Evolutionary conservation across 2,329 filamentous ascomycete species (phyloP).

Genomic region (Fusarium dlaminii): DNA sequence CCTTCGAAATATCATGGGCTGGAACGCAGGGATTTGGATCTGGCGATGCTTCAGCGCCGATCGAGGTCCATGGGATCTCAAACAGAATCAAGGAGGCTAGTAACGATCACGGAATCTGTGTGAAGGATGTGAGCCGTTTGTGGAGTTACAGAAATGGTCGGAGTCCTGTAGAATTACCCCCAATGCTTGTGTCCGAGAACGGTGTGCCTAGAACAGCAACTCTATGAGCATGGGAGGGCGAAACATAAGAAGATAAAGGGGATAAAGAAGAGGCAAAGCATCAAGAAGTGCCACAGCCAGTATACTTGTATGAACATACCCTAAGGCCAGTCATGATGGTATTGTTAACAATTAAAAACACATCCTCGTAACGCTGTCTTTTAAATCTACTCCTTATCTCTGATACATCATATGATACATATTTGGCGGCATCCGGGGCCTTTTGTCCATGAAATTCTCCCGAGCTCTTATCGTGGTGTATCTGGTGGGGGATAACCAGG

Average conservation of each 20-base stretch:
- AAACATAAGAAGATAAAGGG: background rate
- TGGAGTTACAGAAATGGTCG: conserved; percentile 71
- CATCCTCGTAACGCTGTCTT: background rate
- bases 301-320: background rate
- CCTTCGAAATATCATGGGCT: conserved; percentile 58
- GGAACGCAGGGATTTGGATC: conserved; percentile 52
- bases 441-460: background rate
- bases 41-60: conserved; percentile 47
- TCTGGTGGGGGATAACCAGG: background rate
- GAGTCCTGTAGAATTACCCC: conserved; percentile 57
- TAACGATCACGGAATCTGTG: conserved; percentile 53
- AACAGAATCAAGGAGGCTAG: conserved; percentile 39
- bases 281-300: background rate
- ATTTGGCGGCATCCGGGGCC: background rate
- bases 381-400: background rate
- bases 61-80: conserved; percentile 51
- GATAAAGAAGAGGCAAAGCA: background rate
- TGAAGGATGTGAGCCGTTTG: conserved; percentile 69
- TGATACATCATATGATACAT: background rate
- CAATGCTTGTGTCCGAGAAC: conserved; percentile 48
- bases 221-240: conserved; percentile 39
- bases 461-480: background rate
- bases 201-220: conserved; percentile 53
- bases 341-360: background rate
- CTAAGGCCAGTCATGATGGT: background rate